Evolutionary conservation across 164 flowering plant species (phyloP), one percentile per base, ranked within the genome.

Genomic region (Magnolia kwangsiensis): DNA sequence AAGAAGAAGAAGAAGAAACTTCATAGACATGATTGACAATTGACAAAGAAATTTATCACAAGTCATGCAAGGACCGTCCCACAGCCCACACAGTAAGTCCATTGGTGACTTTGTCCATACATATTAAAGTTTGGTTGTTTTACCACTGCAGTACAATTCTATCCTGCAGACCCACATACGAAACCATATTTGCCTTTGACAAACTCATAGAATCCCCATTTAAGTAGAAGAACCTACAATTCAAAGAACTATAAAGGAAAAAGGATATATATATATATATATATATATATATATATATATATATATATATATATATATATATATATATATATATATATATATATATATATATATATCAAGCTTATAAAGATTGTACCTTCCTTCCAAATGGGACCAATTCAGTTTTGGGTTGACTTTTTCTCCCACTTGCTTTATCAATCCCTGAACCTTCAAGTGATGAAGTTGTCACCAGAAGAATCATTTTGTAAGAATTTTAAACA

Each of bases 281-380:
- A 9, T 21, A 5, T 10, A 5, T 31, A 10, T 3, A 67, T 16
- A 67, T 14, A n/a, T 37, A 1, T 4, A 23, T 13, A 21, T 9
- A 0, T 23, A 24, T 8, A 9, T 4, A 27, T 1, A 20, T 9
- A 9, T 21, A 5, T 10, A 5, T 31, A 10, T 3, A 67, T 16
- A 67, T 14, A n/a, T n/a, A n/a, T n/a, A n/a, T 37, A 1, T 4
- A 23, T 13, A 21, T 9, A 0, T 23, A 24, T 8, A 9, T 4
- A 27, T 1, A 20, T 9, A 9, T 21, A 5, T 10, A 5, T 31
- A 10, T 3, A 67, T 16, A 67, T 14, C 7, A 51, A 71, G 74
- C 24, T 59, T 50, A 76, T 14, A 2, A 68, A 79, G 51, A 72
- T 59, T 69, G 67, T 72, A 80, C 82, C 79, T 80, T 76, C 69